Base-by-base conservation (phyloP, 306 rosid genomes). In the Inga oerstediana region DNA sequence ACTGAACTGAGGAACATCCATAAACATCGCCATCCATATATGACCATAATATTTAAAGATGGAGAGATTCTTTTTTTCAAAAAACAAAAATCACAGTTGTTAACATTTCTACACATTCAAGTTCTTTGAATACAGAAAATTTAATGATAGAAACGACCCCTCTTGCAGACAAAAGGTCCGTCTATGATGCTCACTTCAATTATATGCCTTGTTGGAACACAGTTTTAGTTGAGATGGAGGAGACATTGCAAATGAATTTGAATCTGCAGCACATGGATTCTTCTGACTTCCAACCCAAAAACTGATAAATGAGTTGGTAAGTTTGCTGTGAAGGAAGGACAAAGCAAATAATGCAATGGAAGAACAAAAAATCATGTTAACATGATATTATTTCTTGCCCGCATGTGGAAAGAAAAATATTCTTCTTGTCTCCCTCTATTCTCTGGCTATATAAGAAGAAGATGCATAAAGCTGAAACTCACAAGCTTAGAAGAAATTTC, bases 401-500 rank as follows among this genome's bases (percentile, higher is more conserved):
- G 1, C 54, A 49, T 49, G 7, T 14, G 54, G 19, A 49, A 39
- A 71, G 10, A 72, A 43, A 74, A 48, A 30, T 30, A 75, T 45
- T 79, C 81, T 70, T 12, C 41, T 48, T 82, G 83, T 76, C 81
- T 80, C 85, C 88, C 66, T 58, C 52, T 39, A 27, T 67, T 59
- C 68, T 43, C 76, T 45, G 32, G 62, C 78, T 79, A 79, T 85
- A 85, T 66, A 85, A 82, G 66, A 85, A 82, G 58, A 14, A 71
- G 81, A 82, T 64, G 34, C 30, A 39, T 81, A 75, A 46, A 27
- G 37, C 77, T 2, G 74, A 65, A 81, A 79, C 54, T 39, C 77
- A 79, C 39, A 39, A 72, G 54, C 68, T 71, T 43, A 39, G 19
- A 82, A 77, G 54, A 76, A 79, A n/a, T 65, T 71, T 20, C 41